Evolutionary conservation across 768 basidiomycete genomes (phyloP), one percentile per base, ranked within the genome.

Genomic region (Psilocybe sp.): DNA sequence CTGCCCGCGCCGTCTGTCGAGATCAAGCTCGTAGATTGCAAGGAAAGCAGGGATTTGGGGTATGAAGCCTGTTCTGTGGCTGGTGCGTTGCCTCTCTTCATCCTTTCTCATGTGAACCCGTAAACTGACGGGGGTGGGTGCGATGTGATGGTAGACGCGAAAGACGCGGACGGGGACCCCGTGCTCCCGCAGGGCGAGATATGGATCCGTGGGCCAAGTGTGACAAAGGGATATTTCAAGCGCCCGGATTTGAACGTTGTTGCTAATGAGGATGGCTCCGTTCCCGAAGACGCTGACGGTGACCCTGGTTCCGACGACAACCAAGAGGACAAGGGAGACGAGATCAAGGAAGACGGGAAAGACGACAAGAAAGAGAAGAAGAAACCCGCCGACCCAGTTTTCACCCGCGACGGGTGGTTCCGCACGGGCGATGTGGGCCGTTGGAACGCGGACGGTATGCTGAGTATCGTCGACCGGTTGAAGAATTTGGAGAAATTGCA

Each of bases 401-500:
- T 93, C 66, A 85, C 89, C 1, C 74, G 77, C 54, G 90, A 94
- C 53, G 91, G 91, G 5, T 96, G 89, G 89, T 73, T 95, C 62
- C 77, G 86, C 62, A 95, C 93, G 0, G 92, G 93, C 3, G 93
- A 96, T 60, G 79, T 96, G 28, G 92, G 89, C 0, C 87, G 87
- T 65, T 96, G 91, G 89, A 93, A 94, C 64, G 62, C 77, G 28
- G 90, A 96, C 61, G 93, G 94, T 14, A 93, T 92, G 14, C 65
- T 97, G 46, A 78, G 73, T 20, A 65, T 96, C 55, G 86, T 97
- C 59, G 93, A 95, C 64, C 80, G 91, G 14, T 33, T 92, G 64
- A 92, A 92, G 83, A 96, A 96, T 66, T 67, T 95, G 42, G 80
- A 95, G 60, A 96, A 95, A 68, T 73, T 92, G 13, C 77, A 79